These are phyloP conservation scores for Fusarium nodosum DNA, from an alignment of 2,329 filamentous ascomycete species.

Conservation along the genomic window DNA sequence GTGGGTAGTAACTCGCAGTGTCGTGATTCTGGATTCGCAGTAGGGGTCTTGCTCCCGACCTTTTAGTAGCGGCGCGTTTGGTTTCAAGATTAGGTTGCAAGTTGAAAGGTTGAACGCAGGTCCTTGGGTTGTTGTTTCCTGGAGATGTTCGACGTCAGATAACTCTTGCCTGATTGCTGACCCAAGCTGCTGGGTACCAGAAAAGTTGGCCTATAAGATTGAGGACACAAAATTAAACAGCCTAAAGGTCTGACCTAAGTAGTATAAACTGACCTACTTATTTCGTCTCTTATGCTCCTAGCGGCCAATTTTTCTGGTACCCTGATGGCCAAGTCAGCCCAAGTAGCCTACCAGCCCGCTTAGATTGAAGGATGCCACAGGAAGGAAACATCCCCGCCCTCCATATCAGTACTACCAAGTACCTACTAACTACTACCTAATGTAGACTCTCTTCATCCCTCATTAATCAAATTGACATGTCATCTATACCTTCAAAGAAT, in stretches of 20 bases:
- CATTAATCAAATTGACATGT: not conserved
- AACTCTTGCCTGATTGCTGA: constrained; percentile 10
- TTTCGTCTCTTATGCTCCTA: too few relatives aligned
- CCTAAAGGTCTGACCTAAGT: too few relatives aligned
- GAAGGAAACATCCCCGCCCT: not conserved
- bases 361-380: constrained; percentile 8
- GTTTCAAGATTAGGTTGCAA: constrained; percentile 21
- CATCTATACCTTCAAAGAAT: not conserved
- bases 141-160: constrained; percentile 35
- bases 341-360: not conserved
- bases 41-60: constrained; percentile 35
- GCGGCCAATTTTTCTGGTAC: too few relatives aligned
- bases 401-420: constrained; percentile 1
- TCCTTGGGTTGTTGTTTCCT: constrained; percentile 6
- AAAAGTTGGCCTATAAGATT: too few relatives aligned
- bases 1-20: constrained; percentile 12
- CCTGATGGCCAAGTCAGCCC: not conserved
- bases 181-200: too few relatives aligned
- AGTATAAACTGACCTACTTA: too few relatives aligned
- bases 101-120: constrained; percentile 1
- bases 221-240: too few relatives aligned
- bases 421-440: too few relatives aligned
- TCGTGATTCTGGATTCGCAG: constrained; percentile 25
- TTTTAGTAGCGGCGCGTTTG: constrained; percentile 22
- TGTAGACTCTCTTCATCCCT: not conserved